These are phyloP conservation scores for Mallotus japonicus DNA, from an alignment of 441 rosid species.

Conservation along the genomic window DNA sequence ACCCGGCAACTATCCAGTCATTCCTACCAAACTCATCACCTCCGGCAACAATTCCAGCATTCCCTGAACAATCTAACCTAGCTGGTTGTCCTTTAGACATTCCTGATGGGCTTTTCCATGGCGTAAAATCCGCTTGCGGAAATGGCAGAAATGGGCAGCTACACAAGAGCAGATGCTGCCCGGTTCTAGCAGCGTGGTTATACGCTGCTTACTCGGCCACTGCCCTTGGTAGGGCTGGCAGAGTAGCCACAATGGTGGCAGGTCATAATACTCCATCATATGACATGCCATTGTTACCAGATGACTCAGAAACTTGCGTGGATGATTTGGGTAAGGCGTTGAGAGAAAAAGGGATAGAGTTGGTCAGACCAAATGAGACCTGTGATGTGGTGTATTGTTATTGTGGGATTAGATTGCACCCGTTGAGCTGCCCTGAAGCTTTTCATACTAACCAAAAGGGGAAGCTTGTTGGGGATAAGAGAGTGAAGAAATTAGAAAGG, in stretches of 20 bases:
- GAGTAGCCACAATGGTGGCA: conserved; percentile 20
- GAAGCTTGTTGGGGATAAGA: conserved; percentile 55
- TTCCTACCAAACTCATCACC: conserved; percentile 46
- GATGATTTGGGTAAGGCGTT: conserved; percentile 66
- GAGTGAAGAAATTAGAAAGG: conserved; percentile 60
- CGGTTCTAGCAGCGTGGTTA: conserved; percentile 84
- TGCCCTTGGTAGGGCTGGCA: conserved; percentile 45
- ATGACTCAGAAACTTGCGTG: conserved; percentile 90
- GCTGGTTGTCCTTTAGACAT: conserved; percentile 68
- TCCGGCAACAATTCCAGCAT: conserved; percentile 78
- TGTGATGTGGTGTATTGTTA: conserved; percentile 86
- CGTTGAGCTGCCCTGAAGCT: conserved; percentile 64
- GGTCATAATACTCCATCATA: conserved; percentile 31
- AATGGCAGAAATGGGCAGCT: conserved; percentile 28
- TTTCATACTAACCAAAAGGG: conserved; percentile 52
- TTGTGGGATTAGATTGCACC: conserved; percentile 83
- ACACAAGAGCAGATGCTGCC: conserved; percentile 68
- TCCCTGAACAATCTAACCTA: conserved; percentile 76
- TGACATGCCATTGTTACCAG: conserved; percentile 81
- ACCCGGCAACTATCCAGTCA: conserved; percentile 47
- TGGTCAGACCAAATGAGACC: conserved; percentile 65
- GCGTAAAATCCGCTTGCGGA: conserved; percentile 56
- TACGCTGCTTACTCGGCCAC: conserved; percentile 82
- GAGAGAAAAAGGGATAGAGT: conserved; percentile 59
- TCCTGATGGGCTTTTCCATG: conserved; percentile 63